A percentile compares a stretch with the other conserved stretches of the same genome.
phyloP scores from a whole-genome alignment of 2,329 filamentous ascomycete genomes.

The Fusarium tanahbumbuense region DNA sequence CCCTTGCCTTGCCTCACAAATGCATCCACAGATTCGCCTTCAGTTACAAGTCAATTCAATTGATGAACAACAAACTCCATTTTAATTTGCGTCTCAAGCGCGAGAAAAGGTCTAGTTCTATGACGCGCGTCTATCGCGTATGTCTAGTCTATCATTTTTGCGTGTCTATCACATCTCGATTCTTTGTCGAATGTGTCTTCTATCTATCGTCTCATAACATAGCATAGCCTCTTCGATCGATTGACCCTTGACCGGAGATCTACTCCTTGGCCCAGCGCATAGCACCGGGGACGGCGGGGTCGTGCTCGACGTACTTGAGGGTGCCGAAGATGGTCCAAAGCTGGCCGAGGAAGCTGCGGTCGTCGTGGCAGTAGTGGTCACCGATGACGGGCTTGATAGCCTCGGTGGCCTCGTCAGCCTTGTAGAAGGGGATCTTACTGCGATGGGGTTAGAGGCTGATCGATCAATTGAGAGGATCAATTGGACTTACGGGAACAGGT shows the following conservation, averaged over 20 bases:
- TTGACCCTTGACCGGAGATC: constrained; percentile 17
- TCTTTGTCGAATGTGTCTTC: constrained; percentile 4
- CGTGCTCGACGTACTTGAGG: constrained; percentile 48
- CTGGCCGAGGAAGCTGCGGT: constrained; percentile 47
- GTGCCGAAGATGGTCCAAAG: constrained; percentile 45
- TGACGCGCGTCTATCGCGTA: constrained; percentile 27
- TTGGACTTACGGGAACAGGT: constrained; percentile 59
- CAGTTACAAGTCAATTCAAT: neutral
- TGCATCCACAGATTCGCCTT: neutral
- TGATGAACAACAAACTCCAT: constrained; percentile 28
- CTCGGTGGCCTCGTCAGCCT: constrained; percentile 64
- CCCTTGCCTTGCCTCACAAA: neutral
- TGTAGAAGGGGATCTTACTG: constrained; percentile 55
- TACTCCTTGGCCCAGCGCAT: constrained; percentile 47
- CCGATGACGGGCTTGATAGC: constrained; percentile 92
- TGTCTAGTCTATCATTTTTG: constrained; percentile 37
- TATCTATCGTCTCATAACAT: constrained; percentile 21
- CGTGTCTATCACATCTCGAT: constrained; percentile 22
- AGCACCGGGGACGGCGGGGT: constrained; percentile 39
- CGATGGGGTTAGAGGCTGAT: neutral
- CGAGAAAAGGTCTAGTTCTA: constrained; percentile 29
- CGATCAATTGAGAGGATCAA: neutral
- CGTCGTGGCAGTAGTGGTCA: constrained; percentile 77
- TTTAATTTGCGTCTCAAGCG: constrained; percentile 23
- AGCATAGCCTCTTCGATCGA: neutral